These are phyloP conservation scores for Nicotiana rustica DNA, from an alignment of 305 asterid genomes.

Conservation along the genomic window DNA sequence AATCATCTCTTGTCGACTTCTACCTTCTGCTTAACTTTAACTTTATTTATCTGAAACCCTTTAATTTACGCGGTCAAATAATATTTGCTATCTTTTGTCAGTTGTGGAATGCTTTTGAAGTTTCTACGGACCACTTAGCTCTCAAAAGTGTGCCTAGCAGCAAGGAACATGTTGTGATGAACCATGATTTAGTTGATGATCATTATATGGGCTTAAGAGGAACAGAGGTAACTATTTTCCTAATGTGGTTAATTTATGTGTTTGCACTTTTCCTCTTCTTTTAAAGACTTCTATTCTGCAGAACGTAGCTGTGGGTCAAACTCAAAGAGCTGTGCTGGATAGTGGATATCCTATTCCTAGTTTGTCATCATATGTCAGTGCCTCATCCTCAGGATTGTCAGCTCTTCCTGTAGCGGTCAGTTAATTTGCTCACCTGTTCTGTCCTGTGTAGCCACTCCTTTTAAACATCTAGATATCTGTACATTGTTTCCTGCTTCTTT, in stretches of 20 bases:
- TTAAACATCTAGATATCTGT: conserved; percentile 31
- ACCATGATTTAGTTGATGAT: conserved; percentile 53
- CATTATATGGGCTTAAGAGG: conserved; percentile 48
- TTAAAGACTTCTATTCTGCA: conserved; percentile 43
- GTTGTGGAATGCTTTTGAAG: conserved; percentile 75
- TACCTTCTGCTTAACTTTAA: conserved; percentile 20
- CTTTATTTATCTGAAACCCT: conserved; percentile 27
- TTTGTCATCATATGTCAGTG: conserved; percentile 50
- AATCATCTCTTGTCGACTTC: background rate
- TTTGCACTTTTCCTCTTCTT: conserved; percentile 40
- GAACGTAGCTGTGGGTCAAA: conserved; percentile 50
- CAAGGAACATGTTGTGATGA: conserved; percentile 44
- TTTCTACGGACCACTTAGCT: conserved; percentile 46
- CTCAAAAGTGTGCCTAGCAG: conserved; percentile 43
- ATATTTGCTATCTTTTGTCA: conserved; percentile 44
- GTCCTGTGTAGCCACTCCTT: background rate
- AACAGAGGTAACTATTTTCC: conserved; percentile 58
- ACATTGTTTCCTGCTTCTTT: conserved; percentile 33
- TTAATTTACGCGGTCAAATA: background rate
- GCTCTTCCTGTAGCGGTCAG: conserved; percentile 52
- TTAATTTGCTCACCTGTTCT: conserved; percentile 20
- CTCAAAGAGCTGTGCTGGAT: conserved; percentile 45
- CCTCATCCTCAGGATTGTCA: conserved; percentile 49
- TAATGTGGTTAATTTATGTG: conserved; percentile 32
- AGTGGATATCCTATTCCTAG: conserved; percentile 46